Evolutionary conservation across 805 yeast species (phyloP).

Genomic region (Hagleromyces aurorensis): DNA sequence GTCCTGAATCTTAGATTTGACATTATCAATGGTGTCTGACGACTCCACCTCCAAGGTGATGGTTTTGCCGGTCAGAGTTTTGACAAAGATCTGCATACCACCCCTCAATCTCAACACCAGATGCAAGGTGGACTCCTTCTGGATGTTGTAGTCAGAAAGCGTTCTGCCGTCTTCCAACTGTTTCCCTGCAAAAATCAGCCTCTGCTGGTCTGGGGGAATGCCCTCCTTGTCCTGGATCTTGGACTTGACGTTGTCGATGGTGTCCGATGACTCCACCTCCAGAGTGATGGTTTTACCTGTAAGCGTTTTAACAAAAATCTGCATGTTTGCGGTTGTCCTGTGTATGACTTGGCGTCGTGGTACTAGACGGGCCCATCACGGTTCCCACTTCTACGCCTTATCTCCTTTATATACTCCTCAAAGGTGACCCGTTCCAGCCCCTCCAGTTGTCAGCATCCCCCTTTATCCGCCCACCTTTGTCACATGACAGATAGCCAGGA

Average conservation of each 20-base stretch:
- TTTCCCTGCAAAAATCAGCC: constrained; percentile 89
- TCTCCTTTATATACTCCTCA: too few species aligned
- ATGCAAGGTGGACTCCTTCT: constrained; percentile 80
- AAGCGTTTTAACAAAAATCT: constrained; percentile 76
- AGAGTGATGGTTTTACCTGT: constrained; percentile 83
- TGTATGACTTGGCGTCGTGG: too few species aligned
- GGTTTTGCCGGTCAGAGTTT: constrained; percentile 81
- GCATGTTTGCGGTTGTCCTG: constrained; percentile 69
- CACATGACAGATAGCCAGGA: too few species aligned
- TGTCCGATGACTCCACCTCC: constrained; percentile 81
- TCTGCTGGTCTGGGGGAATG: constrained; percentile 90
- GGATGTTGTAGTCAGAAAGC: constrained; percentile 85
- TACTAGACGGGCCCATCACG: too few species aligned
- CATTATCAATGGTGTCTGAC: constrained; percentile 86
- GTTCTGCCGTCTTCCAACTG: constrained; percentile 92
- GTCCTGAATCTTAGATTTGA: constrained; percentile 85
- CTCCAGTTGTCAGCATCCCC: too few species aligned
- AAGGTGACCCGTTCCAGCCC: too few species aligned
- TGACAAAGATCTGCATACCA: constrained; percentile 74
- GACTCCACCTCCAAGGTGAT: constrained; percentile 78
- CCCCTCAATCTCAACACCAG: constrained; percentile 49
- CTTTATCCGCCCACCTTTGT: too few species aligned
- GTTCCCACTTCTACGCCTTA: too few species aligned
- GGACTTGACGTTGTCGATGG: constrained; percentile 85
- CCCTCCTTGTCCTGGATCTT: constrained; percentile 93